Evolutionary conservation across 805 yeast genomes (phyloP), one percentile per base, ranked within the genome.

Genomic region (Candida schatavii): DNA sequence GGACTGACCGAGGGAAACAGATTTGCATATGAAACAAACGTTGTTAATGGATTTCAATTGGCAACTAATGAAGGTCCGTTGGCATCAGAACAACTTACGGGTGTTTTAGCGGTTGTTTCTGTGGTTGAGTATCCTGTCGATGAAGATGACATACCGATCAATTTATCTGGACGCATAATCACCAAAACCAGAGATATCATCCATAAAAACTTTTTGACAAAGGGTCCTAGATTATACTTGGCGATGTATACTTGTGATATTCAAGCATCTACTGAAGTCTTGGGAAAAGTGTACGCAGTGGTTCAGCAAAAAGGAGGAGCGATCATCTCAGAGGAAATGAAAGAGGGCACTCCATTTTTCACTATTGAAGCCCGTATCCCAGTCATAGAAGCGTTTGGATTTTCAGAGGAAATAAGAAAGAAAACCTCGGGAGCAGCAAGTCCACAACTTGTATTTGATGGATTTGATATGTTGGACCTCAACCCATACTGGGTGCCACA

Each of bases 401-500:
- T 93, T 54, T 81, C 96, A 41, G 98, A 91, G 55, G 98, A 95
- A 50, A 87, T 93, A 34, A 73, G 98, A 43, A 93, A 88, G 64
- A 78, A 78, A 50, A 91, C 99, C 0, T 87, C 96, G 1, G 99
- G 99, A 44, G 96, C 97, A 2, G 99, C 99, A 2, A 85, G 87
- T 54, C 99, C 99, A 0, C 99, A 93, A 62, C 72, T 93, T 40
- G 87, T 90, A 7, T 93, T 91, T 55, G 77, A 85, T 22, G 98
- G 98, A 0, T 93, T 78, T 59, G 93, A 89, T 54, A 69, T 83
- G 48, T 78, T 91, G 39, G 95, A 89, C 49, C 78, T 85, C 50
- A 98, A 93, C 70, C 99, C 99, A 35, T 93, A 86, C 72, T 93
- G 99, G 99, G 96, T 93, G 13, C 99, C 99, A 11, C 87, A 93